Conservation (phyloP, 495 filamentous ascomycete genomes). For the Pseudomonodictys pantanalensis region DNA sequence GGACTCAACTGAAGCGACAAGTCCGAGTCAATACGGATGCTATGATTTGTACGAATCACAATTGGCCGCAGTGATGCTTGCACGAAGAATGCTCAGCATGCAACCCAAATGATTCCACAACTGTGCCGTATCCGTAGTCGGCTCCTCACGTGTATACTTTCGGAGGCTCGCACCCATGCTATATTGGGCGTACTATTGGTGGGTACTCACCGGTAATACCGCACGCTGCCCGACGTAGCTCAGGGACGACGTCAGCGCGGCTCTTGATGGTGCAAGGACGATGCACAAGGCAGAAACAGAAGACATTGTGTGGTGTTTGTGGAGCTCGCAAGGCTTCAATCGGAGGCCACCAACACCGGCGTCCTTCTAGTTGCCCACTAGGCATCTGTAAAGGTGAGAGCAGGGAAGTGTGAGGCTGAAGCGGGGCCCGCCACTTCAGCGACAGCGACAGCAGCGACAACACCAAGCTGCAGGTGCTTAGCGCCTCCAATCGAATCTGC, state of each 20-base stretch:
- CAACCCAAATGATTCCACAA: too few species aligned
- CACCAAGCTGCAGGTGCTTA: neutral
- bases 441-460: neutral
- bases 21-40: too few species aligned
- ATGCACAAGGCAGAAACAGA: neutral
- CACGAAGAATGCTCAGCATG: too few species aligned
- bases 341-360: conserved; percentile 1
- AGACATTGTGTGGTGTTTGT: neutral
- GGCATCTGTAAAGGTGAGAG: neutral
- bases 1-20: too few species aligned
- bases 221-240: conserved; percentile 2
- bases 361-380: conserved; percentile 7
- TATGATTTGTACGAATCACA: too few species aligned
- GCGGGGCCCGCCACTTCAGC: neutral
- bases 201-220: conserved; percentile 2
- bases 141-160: too few species aligned
- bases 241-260: neutral
- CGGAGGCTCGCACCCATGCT: neutral
- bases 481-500: conserved; percentile 1
- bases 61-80: too few species aligned
- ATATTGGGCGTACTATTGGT: neutral
- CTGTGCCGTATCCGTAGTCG: too few species aligned
- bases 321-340: conserved; percentile 9
- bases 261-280: neutral
- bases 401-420: conserved; percentile 3